Base-by-base conservation (phyloP, 495 filamentous ascomycete species). In the Penicillium goetzii region DNA sequence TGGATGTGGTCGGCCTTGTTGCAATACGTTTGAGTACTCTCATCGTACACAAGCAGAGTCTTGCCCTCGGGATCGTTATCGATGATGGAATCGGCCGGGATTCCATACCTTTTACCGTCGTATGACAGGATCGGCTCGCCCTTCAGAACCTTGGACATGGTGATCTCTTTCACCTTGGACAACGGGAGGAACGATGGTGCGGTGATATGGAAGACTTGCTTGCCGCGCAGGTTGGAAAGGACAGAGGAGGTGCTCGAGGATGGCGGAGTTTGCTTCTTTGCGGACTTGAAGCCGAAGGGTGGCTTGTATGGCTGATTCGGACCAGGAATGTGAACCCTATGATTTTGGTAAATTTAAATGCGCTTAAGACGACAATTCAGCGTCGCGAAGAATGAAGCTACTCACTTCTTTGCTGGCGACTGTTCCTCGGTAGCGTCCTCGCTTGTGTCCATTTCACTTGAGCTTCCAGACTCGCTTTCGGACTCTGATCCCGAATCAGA, bases 171-270 rank as follows among this genome's bases (percentile, higher is more conserved):
- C 19, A 82, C 64, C 58, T 79, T 76, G 11, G 77, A 79, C 49
- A 82, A 57, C 41, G 80, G 78, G 17, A 82, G 71, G 63, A 67
- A 79, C 3, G 77, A 69, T 0, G 80, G 80, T 2, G 80, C 80
- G 7, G 77, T 76, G 59, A 82, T 75, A 56, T 82, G 78, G 60
- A 76, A 71, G 34, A 82, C 64, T 68, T 81, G 76, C 59, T 82
- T 82, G 52, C 77, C 78, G 57, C 65, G 63, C 56, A 82, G 70
- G 56, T 80, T 71, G 51, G 77, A 76, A 32, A 82, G 71, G 30
- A 76, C 52, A 21, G 79, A 78, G 40, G 74, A 71, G 33, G 69
- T 67, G 59, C 47, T 73, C 19, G 77, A 75, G 54, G 78, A 74
- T 40, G 76, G 67, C 10, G 75, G 63, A 25, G 68, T 53, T 55